phyloP scores from a whole-genome alignment of 2,329 filamentous ascomycete species.

The Clonostachys solani region DNA sequence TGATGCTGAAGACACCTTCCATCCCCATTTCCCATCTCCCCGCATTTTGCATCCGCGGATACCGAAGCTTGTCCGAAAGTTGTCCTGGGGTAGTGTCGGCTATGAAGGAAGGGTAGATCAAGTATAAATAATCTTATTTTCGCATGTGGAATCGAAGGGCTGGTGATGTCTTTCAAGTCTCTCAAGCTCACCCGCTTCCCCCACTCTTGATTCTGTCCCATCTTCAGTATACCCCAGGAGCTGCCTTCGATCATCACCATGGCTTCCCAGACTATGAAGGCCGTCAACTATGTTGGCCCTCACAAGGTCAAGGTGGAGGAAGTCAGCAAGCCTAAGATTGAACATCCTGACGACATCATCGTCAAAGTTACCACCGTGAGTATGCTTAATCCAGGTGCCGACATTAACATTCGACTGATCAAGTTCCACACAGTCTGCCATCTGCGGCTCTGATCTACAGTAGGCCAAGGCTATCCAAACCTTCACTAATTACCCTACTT shows the following conservation, averaged over 20 bases:
- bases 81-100: too few species aligned
- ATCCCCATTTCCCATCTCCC: too few species aligned
- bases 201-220: not conserved
- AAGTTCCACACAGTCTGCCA: constrained; percentile 27
- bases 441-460: constrained; percentile 49
- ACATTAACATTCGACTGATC: not conserved
- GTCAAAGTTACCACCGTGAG: constrained; percentile 61
- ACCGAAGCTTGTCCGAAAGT: too few species aligned
- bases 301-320: constrained; percentile 61
- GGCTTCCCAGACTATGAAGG: constrained; percentile 44
- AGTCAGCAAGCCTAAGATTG: constrained; percentile 50
- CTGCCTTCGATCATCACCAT: not conserved
- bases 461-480: constrained; percentile 11
- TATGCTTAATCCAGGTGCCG: not conserved
- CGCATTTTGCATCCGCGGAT: too few species aligned
- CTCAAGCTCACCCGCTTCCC: not conserved
- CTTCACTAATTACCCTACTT: constrained; percentile 11
- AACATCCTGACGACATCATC: constrained; percentile 61
- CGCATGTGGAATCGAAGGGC: not conserved
- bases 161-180: not conserved
- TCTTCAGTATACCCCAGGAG: not conserved
- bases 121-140: too few species aligned
- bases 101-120: too few species aligned
- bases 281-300: constrained; percentile 58
- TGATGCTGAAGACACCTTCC: too few species aligned